These are phyloP conservation scores for Termitomyces sp. DNA, from an alignment of 768 basidiomycete genomes.

Conservation along the genomic window DNA sequence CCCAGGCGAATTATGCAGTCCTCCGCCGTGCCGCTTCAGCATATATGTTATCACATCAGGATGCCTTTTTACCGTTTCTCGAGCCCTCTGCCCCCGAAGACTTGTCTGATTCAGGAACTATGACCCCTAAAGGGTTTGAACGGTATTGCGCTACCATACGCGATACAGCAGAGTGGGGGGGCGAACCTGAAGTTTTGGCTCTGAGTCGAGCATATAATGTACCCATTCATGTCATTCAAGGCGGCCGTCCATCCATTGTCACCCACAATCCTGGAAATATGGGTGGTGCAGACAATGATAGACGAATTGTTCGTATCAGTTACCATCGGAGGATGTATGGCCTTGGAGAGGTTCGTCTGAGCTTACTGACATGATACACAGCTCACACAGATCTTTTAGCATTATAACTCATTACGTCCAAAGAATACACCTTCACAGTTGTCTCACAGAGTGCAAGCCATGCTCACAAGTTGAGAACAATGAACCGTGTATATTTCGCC, in stretches of 20 bases:
- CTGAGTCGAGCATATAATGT: slow-evolving; percentile 77
- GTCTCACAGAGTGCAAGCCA: slow-evolving; percentile 25
- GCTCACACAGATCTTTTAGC: slow-evolving; percentile 43
- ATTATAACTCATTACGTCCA: slow-evolving; percentile 84
- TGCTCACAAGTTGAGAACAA: slow-evolving; percentile 22
- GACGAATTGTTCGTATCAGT: slow-evolving; percentile 67
- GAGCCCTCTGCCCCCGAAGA: slow-evolving; percentile 75
- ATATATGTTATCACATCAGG: slow-evolving; percentile 79
- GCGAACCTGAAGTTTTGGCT: slow-evolving; percentile 95
- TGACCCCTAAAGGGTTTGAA: slow-evolving; percentile 63
- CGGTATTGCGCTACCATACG: slow-evolving; percentile 78
- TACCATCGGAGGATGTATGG: slow-evolving; percentile 96
- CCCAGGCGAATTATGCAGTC: slow-evolving; percentile 56
- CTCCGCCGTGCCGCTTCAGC: slow-evolving; percentile 71
- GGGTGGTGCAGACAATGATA: slow-evolving; percentile 26
- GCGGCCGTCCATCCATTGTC: slow-evolving; percentile 78
- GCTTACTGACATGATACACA: neutral
- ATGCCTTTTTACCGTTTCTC: slow-evolving; percentile 93
- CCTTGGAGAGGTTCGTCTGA: slow-evolving; percentile 79
- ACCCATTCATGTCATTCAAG: slow-evolving; percentile 91
- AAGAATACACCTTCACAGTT: slow-evolving; percentile 31
- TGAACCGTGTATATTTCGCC: slow-evolving; percentile 12
- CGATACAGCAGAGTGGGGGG: slow-evolving; percentile 92
- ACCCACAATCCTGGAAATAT: slow-evolving; percentile 62
- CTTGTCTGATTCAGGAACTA: slow-evolving; percentile 64